Evolutionary conservation across 1,284 basidiomycete genomes (phyloP).

Genomic region (Austroboletus rostrupii): DNA sequence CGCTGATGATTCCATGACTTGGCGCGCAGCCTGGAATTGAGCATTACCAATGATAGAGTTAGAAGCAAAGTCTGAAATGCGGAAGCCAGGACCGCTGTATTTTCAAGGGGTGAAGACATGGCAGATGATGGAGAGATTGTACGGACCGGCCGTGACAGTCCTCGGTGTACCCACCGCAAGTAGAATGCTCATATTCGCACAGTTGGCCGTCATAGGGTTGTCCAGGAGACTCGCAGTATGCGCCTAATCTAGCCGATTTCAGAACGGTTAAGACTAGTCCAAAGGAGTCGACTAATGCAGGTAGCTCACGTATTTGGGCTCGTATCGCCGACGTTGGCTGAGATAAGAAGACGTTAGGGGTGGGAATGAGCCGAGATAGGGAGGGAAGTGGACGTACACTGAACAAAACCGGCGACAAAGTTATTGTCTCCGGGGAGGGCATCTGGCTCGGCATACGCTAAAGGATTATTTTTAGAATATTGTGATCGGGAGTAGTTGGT

Average conservation of each 20-base stretch:
- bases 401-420: conserved; percentile 74
- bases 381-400: conserved; percentile 42
- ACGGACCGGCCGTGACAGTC: conserved; percentile 69
- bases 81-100: conserved; percentile 66
- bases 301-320: conserved; percentile 69
- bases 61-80: conserved; percentile 67
- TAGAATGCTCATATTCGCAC: conserved; percentile 66
- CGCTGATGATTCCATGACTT: conserved; percentile 45
- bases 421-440: conserved; percentile 64
- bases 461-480: not conserved
- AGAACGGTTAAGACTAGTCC: not conserved
- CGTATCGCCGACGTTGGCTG: conserved; percentile 76
- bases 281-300: not conserved
- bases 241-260: conserved; percentile 43
- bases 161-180: conserved; percentile 65
- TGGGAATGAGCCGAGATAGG: not conserved
- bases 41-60: conserved; percentile 64
- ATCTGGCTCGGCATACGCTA: conserved; percentile 60
- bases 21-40: conserved; percentile 64
- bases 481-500: too few species aligned
- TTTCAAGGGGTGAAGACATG: not conserved
- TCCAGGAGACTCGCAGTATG: conserved; percentile 75
- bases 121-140: not conserved
- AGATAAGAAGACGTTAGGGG: conserved; percentile 2
- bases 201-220: conserved; percentile 59